phyloP scores from a whole-genome alignment of 352 stramenopile species.

The Phytophthora multivora region DNA sequence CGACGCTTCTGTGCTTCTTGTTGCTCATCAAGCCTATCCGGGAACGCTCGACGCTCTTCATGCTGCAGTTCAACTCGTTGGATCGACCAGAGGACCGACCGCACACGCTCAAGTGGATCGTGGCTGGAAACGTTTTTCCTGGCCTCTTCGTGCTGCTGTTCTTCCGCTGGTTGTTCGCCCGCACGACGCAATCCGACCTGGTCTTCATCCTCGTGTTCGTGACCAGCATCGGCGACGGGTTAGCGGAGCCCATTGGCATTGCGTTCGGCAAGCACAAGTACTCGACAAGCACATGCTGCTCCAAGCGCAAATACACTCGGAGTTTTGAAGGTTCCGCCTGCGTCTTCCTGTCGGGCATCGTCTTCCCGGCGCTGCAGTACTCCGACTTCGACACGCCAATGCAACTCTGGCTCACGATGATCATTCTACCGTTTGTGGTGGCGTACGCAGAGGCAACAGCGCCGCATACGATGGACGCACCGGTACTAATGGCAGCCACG shows the following conservation, averaged over 20 bases:
- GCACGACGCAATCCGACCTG: slow-evolving; percentile 75
- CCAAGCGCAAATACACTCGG: slow-evolving; percentile 79
- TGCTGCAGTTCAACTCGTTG: slow-evolving; percentile 89
- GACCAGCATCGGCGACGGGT: slow-evolving; percentile 80
- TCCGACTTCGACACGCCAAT: slow-evolving; percentile 67
- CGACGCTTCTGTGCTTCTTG: slow-evolving; percentile 81
- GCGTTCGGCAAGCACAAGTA: slow-evolving; percentile 86
- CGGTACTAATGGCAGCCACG: slow-evolving; percentile 83
- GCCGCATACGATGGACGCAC: slow-evolving; percentile 88
- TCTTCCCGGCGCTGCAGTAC: slow-evolving; percentile 88
- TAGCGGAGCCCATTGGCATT: slow-evolving; percentile 81
- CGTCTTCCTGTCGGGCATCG: slow-evolving; percentile 80
- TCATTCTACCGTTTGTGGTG: slow-evolving; percentile 79
- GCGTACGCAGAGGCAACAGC: slow-evolving; percentile 86
- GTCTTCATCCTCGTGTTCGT: slow-evolving; percentile 88
- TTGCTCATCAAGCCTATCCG: slow-evolving; percentile 85
- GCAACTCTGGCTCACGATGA: slow-evolving; percentile 82
- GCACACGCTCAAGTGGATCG: slow-evolving; percentile 80
- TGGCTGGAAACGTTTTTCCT: slow-evolving; percentile 82
- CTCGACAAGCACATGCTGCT: slow-evolving; percentile 80
- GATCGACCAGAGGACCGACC: slow-evolving; percentile 84
- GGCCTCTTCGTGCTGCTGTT: slow-evolving; percentile 85
- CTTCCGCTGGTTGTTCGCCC: slow-evolving; percentile 83
- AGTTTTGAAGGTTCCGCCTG: slow-evolving; percentile 79
- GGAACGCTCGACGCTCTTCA: slow-evolving; percentile 82